Percentiles rank a stretch among this genome's conserved stretches.
Conservation (phyloP, 78 protist species). For the Planoprotostelium fungivorum region DNA sequence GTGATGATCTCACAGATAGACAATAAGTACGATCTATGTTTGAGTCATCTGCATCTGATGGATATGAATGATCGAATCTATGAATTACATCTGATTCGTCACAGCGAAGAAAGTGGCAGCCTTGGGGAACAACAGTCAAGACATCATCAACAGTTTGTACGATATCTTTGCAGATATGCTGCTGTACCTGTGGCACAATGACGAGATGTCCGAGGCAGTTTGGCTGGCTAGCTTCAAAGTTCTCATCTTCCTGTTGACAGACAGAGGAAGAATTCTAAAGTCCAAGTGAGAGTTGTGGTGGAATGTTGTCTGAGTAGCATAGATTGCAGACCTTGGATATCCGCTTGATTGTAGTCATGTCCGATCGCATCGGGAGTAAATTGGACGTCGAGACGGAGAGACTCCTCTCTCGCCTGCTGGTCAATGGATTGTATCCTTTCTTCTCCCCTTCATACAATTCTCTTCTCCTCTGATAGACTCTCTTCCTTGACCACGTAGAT, state of each 20-base stretch:
- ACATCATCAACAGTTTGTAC: background rate
- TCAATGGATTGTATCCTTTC: background rate
- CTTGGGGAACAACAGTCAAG: background rate
- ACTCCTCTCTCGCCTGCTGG: background rate
- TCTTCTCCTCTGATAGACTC: background rate
- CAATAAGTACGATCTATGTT: too few species aligned
- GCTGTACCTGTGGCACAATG: background rate
- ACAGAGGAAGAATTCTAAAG: background rate
- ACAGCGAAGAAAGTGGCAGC: background rate
- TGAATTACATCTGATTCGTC: background rate
- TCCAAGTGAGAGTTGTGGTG: background rate
- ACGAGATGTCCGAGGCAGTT: background rate
- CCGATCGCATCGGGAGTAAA: background rate
- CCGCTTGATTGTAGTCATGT: background rate
- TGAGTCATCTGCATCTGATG: too few species aligned
- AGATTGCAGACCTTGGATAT: background rate
- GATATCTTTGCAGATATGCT: background rate
- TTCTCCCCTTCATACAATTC: background rate
- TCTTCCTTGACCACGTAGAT: background rate
- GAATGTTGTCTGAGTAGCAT: background rate
- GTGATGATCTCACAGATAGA: background rate
- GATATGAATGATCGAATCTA: too few species aligned
- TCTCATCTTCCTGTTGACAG: background rate
- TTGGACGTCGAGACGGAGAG: background rate
- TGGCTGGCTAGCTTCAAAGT: background rate